A percentile compares a stretch with the other conserved stretches of the same genome.
Evolutionary conservation across 495 filamentous ascomycete genomes (phyloP).

Genomic region (Trichocladium uniseriatum): DNA sequence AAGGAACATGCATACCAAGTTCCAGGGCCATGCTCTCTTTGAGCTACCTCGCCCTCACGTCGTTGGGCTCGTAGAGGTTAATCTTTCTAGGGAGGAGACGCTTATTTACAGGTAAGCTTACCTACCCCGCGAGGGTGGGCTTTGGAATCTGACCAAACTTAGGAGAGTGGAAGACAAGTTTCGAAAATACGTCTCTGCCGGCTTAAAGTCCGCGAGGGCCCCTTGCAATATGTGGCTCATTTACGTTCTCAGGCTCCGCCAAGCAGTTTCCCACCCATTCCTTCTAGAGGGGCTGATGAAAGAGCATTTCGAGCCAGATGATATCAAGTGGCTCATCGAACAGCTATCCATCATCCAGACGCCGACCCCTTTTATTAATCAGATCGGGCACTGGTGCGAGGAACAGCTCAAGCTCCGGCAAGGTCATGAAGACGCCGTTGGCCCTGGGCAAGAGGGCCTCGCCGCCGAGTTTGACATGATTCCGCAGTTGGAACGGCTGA

Average conservation of each 20-base stretch:
- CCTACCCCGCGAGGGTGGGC: background rate
- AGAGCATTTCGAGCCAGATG: background rate
- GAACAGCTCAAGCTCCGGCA: background rate
- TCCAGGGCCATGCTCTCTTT: constrained; percentile 47
- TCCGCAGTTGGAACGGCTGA: background rate
- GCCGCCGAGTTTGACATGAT: background rate
- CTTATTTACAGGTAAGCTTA: constrained; percentile 8
- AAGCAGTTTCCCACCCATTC: constrained; percentile 16
- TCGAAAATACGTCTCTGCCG: too few relatives aligned
- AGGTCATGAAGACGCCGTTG: background rate
- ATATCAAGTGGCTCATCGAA: constrained; percentile 1
- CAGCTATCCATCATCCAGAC: background rate
- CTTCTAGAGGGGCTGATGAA: constrained; percentile 10
- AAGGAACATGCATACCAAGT: constrained; percentile 41
- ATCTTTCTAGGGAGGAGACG: background rate
- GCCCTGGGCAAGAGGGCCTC: too few relatives aligned
- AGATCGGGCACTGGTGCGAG: constrained; percentile 8
- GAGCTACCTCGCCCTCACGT: constrained; percentile 39
- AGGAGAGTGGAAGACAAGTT: too few relatives aligned
- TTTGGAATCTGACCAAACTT: background rate
- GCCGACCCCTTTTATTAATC: background rate
- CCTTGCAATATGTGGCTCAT: too few relatives aligned
- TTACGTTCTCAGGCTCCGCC: constrained; percentile 4
- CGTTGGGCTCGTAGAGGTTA: background rate
- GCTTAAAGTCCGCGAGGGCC: too few relatives aligned